Percentiles rank a stretch among this genome's conserved stretches.
Evolutionary conservation across 129 eudicot genomes (phyloP).

Genomic region (Cynara cardunculus): DNA sequence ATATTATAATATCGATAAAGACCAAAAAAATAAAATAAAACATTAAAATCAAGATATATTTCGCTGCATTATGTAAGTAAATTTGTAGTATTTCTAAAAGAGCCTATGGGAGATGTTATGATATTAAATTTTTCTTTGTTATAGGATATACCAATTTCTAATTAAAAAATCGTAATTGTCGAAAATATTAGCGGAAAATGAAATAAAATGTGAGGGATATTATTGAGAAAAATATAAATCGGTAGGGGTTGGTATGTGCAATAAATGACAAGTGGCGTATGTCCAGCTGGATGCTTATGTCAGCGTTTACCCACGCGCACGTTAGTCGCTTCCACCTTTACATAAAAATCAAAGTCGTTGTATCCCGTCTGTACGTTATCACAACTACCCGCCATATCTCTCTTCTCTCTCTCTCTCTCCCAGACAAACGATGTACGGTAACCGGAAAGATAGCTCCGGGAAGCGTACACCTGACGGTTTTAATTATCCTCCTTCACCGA

Average conservation of each 20-base stretch:
- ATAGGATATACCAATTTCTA: too few relatives aligned
- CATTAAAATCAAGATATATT: too few relatives aligned
- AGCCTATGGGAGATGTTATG: too few relatives aligned
- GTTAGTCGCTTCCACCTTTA: constrained; percentile 27
- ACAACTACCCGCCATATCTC: constrained; percentile 39
- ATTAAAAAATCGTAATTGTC: too few relatives aligned
- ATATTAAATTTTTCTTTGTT: too few relatives aligned
- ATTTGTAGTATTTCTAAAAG: too few relatives aligned
- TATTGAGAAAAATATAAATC: background rate
- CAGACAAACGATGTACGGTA: constrained; percentile 20
- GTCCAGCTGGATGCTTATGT: constrained; percentile 6
- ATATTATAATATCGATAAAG: too few relatives aligned
- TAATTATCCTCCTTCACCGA: constrained; percentile 37
- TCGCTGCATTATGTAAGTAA: too few relatives aligned
- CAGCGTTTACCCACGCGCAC: constrained; percentile 30
- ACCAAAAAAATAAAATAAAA: too few relatives aligned
- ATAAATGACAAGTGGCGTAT: background rate
- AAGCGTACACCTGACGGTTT: constrained; percentile 33
- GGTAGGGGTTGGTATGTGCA: background rate
- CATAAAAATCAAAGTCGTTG: constrained; percentile 32
- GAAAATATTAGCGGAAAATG: background rate
- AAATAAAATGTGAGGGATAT: background rate
- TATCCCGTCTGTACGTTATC: background rate
- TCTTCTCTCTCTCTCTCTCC: constrained; percentile 20
- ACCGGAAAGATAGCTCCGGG: constrained; percentile 39